Base-by-base conservation (phyloP, 306 rosid species). In the Fragaria ananassa region DNA sequence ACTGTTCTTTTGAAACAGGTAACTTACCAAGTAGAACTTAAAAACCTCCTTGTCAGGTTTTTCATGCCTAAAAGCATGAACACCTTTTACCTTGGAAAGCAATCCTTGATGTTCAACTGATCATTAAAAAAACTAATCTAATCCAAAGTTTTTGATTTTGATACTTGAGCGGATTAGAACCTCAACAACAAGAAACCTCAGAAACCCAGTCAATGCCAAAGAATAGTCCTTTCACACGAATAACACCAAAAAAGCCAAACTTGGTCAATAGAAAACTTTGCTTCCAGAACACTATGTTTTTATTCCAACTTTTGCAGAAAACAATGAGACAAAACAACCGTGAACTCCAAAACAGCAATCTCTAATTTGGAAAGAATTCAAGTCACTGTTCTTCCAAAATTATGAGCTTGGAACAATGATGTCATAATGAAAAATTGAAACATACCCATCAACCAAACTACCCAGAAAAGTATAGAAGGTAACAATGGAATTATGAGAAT, bases 1-100 rank as follows among this genome's bases (percentile, higher is more conserved):
- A 72, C 69, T 81, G 44, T 74, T 81, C 78, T 83, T 79, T 77
- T 83, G 85, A 85, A 78, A 74, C 82, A 84, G 76, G 80, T 80
- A 75, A 49, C 29, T 71, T 29, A 81, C 63, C 72, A 78, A 53
- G 67, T 53, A 76, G 75, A 82, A 76, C 10, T 0, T 13, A 78
- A 64, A 76, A 68, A 39, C 23, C 65, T 56, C 74, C 81, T 62
- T 62, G 18, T 50, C 76, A 51, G 23, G 83, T 73, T 58, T 64
- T 60, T 81, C 71, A 78, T 6, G 19, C 80, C 79, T 71, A 54
- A 86, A 91, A 86, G 91, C 83, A 79, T 49, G 49, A 50, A 67
- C 68, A 75, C 71, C 82, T 84, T 80, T 87, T 81, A 50, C 62
- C 76, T 57, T 78, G 76, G 61, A 75, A 88, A 84, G 82, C 76